Evolutionary conservation across 1,284 basidiomycete genomes (phyloP), one percentile per base, ranked within the genome.

Genomic region (Fomitiporia mediterranea): DNA sequence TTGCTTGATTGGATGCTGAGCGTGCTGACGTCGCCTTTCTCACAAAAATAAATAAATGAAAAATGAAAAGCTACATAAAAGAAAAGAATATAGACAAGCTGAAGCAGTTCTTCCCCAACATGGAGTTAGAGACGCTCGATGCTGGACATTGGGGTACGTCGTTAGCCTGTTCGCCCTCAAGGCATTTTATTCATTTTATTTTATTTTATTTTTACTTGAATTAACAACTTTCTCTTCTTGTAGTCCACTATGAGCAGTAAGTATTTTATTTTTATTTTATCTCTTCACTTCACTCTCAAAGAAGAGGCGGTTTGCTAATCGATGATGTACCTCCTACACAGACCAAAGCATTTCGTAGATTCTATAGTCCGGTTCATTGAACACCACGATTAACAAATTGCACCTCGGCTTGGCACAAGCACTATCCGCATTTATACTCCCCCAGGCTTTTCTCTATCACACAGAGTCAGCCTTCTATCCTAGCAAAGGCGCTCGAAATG

Each of bases 61-160:
- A 13, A 13, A 28, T 23, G 32, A 60, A 19, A 52, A 86, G 84
- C 55, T 92, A 86, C 66, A 83, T 94, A 62, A 91, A 91, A 63
- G 69, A 76, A 11, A 74, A 78, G 56, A 89, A 88, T 60, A 70
- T 83, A 4, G 77, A 79, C 0, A 61, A 80, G 1, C 77, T 82
- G 46, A 68, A 80, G 57, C 67, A 75, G 37, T 89, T 87, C 67
- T 94, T 94, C 69, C 89, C 90, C 0, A 72, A 77, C 43, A 77
- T 80, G 70, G 65, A 67, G 19, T 60, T 89, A 0, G 74, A 80
- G 62, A 73, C 68, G 21, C 66, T 89, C 17, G 78, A 86, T 58
- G 70, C 86, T 0, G 77, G 80, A 2, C 86, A 89, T 64, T 89
- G 86, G 87, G 81, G 86, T 87, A 65, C 60, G 74, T 68, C n/a